These are phyloP conservation scores for Papiliotrema laurentii DNA, from an alignment of 1,284 basidiomycete species.

Conservation along the genomic window DNA sequence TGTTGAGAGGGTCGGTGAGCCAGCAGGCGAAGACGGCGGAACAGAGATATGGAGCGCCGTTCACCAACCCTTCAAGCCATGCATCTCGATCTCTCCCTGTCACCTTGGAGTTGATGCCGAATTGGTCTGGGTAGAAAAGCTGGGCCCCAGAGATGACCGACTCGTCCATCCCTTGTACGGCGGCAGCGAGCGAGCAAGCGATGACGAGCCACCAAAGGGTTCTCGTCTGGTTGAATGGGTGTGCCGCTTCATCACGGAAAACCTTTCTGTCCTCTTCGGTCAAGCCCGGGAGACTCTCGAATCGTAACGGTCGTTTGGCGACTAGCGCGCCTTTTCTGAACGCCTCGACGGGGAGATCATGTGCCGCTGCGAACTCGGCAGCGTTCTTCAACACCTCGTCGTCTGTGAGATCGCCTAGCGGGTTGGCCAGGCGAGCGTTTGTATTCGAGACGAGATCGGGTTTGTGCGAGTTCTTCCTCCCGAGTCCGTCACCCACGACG, in stretches of 20 bases:
- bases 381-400: conserved; percentile 56
- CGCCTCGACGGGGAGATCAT: conserved; percentile 48
- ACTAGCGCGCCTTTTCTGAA: conserved; percentile 61
- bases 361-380: conserved; percentile 55
- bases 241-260: conserved; percentile 54
- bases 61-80: conserved; percentile 69
- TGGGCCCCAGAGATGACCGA: conserved; percentile 29
- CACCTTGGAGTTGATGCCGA: conserved; percentile 6
- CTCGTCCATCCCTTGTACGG: conserved; percentile 41
- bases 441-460: conserved; percentile 20
- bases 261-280: conserved; percentile 57
- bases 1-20: conserved; percentile 67
- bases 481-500: conserved; percentile 2
- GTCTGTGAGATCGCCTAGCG: conserved; percentile 26
- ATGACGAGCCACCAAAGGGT: conserved; percentile 51
- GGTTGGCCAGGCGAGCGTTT: conserved; percentile 27
- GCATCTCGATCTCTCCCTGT: conserved; percentile 49
- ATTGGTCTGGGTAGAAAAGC: conserved; percentile 25
- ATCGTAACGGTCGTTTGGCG: conserved; percentile 57
- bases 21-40: conserved; percentile 50
- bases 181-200: conserved; percentile 38
- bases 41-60: conserved; percentile 69
- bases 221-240: conserved; percentile 61
- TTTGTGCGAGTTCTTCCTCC: conserved; percentile 14
- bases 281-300: conserved; percentile 57